Conservation (phyloP, 1,284 basidiomycete species). For the Ceratobasidium sp. region DNA sequence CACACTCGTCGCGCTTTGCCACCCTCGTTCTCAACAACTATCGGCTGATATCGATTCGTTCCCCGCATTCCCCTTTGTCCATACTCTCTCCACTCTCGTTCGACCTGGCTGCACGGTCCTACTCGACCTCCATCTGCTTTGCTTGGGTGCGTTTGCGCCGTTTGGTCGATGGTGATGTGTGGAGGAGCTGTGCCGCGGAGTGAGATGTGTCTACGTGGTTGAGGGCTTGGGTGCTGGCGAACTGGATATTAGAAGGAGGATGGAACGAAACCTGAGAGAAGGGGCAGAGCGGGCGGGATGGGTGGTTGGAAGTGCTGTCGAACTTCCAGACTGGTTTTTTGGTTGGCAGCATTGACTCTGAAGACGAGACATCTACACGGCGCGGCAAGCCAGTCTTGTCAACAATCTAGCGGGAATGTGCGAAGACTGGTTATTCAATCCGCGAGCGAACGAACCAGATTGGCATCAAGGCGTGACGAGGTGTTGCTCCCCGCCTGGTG, state of each 20-base stretch:
- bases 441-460: neutral
- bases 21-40: conserved; percentile 85
- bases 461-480: conserved; percentile 16
- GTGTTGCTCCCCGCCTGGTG: too few relatives aligned
- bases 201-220: conserved; percentile 61
- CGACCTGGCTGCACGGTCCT: conserved; percentile 63
- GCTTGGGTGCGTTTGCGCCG: conserved; percentile 65
- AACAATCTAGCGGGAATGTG: conserved; percentile 51
- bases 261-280: neutral
- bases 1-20: conserved; percentile 75
- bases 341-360: conserved; percentile 63
- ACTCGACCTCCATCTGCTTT: conserved; percentile 65
- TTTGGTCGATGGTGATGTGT: conserved; percentile 63
- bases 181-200: conserved; percentile 61
- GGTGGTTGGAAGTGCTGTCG: conserved; percentile 55
- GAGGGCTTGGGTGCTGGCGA: conserved; percentile 53
- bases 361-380: conserved; percentile 57
- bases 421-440: neutral
- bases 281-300: conserved; percentile 34
- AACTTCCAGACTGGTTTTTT: conserved; percentile 65
- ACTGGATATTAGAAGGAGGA: neutral
- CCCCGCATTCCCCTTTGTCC: conserved; percentile 64
- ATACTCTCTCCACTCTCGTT: conserved; percentile 63
- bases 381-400: conserved; percentile 55
- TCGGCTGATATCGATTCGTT: conserved; percentile 68